phyloP scores from a whole-genome alignment of 2,329 filamentous ascomycete genomes.

The Xylaria sp. region DNA sequence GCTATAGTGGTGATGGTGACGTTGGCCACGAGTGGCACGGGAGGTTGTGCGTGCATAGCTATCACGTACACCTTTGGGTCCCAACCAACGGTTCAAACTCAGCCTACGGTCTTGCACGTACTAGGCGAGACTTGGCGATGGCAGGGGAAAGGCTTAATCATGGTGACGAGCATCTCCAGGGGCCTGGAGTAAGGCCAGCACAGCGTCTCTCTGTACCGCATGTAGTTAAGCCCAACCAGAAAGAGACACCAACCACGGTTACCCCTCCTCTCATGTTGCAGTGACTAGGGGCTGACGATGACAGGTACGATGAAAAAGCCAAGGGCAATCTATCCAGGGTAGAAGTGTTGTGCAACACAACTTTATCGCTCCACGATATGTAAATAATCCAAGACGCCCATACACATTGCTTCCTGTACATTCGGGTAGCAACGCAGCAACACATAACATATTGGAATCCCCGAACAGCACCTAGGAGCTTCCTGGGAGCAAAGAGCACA shows the following conservation, averaged over 20 bases:
- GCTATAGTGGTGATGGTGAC: not conserved
- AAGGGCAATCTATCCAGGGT: not conserved
- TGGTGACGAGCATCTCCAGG: not conserved
- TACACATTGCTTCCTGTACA: not conserved
- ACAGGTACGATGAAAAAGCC: not conserved
- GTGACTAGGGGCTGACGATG: not conserved
- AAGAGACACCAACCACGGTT: not conserved
- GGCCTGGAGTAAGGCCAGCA: no score
- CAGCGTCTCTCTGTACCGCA: not conserved
- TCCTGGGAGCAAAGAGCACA: not conserved
- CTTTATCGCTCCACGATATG: not conserved
- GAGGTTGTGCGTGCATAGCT: not conserved
- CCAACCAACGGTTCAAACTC: not conserved
- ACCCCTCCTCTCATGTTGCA: not conserved
- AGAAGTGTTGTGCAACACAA: not conserved
- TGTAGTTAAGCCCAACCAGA: not conserved
- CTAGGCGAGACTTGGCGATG: not conserved
- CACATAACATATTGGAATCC: not conserved
- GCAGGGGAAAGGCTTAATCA: not conserved
- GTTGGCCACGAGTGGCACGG: not conserved
- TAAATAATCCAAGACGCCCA: not conserved
- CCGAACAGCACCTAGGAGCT: not conserved
- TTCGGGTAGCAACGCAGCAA: slow-evolving; percentile 8
- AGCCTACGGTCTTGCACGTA: not conserved
- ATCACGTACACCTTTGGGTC: not conserved